Evolutionary conservation across 805 yeast genomes (phyloP).

Genomic region (Yamadazyma ubonensis): DNA sequence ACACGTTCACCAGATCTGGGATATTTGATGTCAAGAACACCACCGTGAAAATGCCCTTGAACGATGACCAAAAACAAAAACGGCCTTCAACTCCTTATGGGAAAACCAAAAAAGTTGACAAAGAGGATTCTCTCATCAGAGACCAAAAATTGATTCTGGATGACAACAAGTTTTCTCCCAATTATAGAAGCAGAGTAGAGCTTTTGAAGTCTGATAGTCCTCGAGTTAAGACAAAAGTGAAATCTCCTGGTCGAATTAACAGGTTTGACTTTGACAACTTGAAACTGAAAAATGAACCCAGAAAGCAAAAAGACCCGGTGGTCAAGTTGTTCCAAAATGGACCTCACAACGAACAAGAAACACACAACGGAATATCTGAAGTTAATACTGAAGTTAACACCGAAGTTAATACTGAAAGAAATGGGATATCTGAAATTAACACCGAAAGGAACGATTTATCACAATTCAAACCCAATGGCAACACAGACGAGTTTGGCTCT

Average conservation of each 20-base stretch:
- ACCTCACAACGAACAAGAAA: too few relatives aligned
- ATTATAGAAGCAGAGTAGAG: neutral
- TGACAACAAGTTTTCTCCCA: slow-evolving; percentile 24
- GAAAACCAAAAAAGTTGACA: slow-evolving; percentile 4
- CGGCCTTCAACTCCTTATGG: slow-evolving; percentile 5
- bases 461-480: neutral
- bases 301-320: neutral
- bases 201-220: slow-evolving; percentile 4
- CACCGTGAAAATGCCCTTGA: slow-evolving; percentile 10
- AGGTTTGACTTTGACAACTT: slow-evolving; percentile 7
- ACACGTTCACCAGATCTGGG: slow-evolving; percentile 2
- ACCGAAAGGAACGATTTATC: too few relatives aligned
- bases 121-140: slow-evolving; percentile 17
- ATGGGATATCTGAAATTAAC: neutral
- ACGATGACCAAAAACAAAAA: neutral
- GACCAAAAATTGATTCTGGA: slow-evolving; percentile 22
- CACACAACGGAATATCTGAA: neutral
- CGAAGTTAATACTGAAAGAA: neutral
- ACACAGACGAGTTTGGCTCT: slow-evolving; percentile 27
- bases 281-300: slow-evolving; percentile 1
- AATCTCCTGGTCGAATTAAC: slow-evolving; percentile 1
- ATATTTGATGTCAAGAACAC: slow-evolving; percentile 8
- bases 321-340: too few relatives aligned
- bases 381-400: too few relatives aligned
- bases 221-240: neutral